Conservation (phyloP, 352 stramenopile genomes). For the Blastocystis sp. region DNA sequence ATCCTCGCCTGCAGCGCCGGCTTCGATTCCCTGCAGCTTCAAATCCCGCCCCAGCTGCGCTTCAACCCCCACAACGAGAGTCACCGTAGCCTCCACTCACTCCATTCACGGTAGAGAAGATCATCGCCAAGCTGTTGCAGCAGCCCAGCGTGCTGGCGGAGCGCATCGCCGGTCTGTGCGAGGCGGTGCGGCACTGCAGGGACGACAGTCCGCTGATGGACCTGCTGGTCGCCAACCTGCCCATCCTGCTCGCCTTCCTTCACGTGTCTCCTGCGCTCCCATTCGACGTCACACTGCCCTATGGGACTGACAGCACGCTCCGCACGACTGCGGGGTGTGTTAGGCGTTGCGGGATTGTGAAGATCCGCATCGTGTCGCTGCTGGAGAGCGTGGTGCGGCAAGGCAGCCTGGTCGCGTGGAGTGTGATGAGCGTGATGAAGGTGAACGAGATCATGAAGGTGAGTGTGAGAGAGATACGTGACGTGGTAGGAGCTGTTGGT, state of each 20-base stretch:
- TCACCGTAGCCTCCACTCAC: not conserved
- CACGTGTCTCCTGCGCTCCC: not conserved
- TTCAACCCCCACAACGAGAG: not conserved
- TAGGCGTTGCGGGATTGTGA: constrained; percentile 6
- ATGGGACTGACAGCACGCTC: not conserved
- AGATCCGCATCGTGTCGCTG: constrained; percentile 12
- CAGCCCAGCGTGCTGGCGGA: constrained; percentile 9
- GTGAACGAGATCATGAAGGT: not conserved
- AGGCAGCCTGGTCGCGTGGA: not conserved
- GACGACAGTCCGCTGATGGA: not conserved
- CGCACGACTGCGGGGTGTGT: not conserved
- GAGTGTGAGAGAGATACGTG: not conserved
- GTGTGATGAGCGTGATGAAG: not conserved
- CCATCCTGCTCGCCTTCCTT: not conserved
- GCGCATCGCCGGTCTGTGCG: not conserved
- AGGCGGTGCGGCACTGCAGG: not conserved
- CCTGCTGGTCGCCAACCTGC: constrained; percentile 4
- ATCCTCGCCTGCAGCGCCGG: not conserved
- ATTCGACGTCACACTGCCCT: not conserved
- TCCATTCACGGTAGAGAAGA: not conserved
- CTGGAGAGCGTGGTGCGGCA: not conserved
- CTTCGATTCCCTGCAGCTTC: not conserved
- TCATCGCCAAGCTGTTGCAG: constrained; percentile 18
- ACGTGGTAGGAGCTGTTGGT: not conserved
- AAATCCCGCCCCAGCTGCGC: constrained; percentile 19